Evolutionary conservation across 257 asterid genomes (phyloP).

Genomic region (Pogostemon cablin): DNA sequence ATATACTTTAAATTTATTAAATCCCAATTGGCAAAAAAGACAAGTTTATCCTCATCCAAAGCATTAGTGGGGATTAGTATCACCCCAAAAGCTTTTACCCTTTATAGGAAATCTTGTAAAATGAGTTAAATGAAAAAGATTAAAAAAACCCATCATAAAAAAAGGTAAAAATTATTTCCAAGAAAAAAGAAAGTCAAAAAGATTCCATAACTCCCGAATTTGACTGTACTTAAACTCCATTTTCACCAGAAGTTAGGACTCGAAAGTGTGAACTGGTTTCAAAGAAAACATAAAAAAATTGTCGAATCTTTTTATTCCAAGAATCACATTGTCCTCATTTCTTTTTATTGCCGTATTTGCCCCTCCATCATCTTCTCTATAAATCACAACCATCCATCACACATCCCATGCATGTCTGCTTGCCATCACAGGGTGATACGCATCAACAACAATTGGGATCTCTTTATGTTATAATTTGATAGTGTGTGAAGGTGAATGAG

Average conservation of each 20-base stretch:
- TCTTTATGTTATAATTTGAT: not conserved
- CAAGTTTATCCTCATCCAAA: conserved; percentile 22
- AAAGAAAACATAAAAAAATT: conserved; percentile 25
- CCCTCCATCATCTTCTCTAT: conserved; percentile 37
- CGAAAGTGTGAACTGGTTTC: conserved; percentile 40
- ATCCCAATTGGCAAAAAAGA: conserved; percentile 13
- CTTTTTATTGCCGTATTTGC: conserved; percentile 27
- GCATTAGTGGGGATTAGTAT: not conserved
- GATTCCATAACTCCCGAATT: conserved; percentile 29
- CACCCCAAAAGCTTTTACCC: conserved; percentile 19
- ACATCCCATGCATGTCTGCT: conserved; percentile 34
- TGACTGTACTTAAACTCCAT: conserved; percentile 8
- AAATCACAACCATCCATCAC: conserved; percentile 28
- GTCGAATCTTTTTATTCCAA: conserved; percentile 39
- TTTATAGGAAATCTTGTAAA: conserved; percentile 14
- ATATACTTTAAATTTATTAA: not conserved
- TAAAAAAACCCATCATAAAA: not conserved
- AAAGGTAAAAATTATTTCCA: not conserved
- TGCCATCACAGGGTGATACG: not conserved
- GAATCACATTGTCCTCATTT: not conserved
- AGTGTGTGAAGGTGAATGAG: conserved; percentile 33
- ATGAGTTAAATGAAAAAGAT: not conserved
- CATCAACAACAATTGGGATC: not conserved
- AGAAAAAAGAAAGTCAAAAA: conserved; percentile 7
- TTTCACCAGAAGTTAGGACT: conserved; percentile 41